Conservation (phyloP, 768 basidiomycete species). For the Tremella yokohamensis region DNA sequence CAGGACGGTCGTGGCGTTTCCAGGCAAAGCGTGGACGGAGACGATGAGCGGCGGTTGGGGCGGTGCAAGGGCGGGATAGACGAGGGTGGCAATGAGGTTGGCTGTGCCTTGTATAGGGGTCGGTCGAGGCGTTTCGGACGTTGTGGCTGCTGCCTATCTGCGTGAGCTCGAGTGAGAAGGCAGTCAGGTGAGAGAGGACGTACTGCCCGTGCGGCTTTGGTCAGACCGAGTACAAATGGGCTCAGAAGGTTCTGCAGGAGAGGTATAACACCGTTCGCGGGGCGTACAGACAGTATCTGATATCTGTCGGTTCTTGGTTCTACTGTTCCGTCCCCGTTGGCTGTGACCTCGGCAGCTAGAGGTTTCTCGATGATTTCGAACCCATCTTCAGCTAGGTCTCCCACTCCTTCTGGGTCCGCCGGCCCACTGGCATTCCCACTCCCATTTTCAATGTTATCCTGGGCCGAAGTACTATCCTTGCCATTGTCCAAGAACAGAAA, state of each 20-base stretch:
- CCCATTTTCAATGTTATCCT: background rate
- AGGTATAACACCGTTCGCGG: slow-evolving; percentile 24
- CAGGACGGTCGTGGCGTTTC: slow-evolving; percentile 22
- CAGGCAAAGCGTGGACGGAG: slow-evolving; percentile 30
- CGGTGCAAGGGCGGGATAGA: slow-evolving; percentile 13
- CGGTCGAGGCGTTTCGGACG: slow-evolving; percentile 24
- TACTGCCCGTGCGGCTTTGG: slow-evolving; percentile 40
- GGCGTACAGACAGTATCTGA: slow-evolving; percentile 28
- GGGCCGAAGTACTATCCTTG: background rate
- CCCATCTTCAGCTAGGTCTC: slow-evolving; percentile 22
- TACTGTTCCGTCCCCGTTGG: background rate
- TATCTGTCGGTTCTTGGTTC: slow-evolving; percentile 10
- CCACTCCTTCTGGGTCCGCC: background rate
- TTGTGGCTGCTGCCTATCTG: slow-evolving; percentile 31
- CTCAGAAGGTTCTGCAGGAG: slow-evolving; percentile 36
- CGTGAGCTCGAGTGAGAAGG: background rate
- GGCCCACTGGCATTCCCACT: background rate
- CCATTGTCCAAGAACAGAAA: slow-evolving; percentile 36
- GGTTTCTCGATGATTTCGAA: slow-evolving; percentile 26
- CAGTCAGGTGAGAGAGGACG: slow-evolving; percentile 11
- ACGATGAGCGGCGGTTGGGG: slow-evolving; percentile 21
- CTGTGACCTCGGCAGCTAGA: background rate
- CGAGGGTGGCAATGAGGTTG: slow-evolving; percentile 23
- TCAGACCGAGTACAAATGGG: slow-evolving; percentile 42
- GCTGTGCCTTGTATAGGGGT: slow-evolving; percentile 37